These are phyloP conservation scores for Dothideomycetes sp. DNA, from an alignment of 2,329 filamentous ascomycete species.

Conservation along the genomic window DNA sequence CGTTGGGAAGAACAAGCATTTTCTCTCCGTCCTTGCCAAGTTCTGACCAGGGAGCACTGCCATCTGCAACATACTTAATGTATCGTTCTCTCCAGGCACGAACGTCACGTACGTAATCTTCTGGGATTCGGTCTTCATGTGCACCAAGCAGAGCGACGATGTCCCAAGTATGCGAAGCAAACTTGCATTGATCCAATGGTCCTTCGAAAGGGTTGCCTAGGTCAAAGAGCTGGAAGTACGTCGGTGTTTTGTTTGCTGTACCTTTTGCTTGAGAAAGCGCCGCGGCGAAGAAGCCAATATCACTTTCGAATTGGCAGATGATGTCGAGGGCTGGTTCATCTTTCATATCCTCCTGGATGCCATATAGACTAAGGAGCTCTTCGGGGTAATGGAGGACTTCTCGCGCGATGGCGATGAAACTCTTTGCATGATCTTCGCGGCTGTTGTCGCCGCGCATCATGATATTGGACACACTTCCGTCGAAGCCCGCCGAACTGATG, in stretches of 20 bases:
- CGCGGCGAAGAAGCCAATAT: slow-evolving; percentile 17
- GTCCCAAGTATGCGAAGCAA: slow-evolving; percentile 18
- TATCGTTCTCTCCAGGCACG: slow-evolving; percentile 10
- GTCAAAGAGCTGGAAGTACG: slow-evolving; percentile 16
- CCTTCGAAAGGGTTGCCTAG: slow-evolving; percentile 17
- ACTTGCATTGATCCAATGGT: slow-evolving; percentile 10
- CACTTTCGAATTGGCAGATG: slow-evolving; percentile 18
- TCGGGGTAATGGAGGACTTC: slow-evolving; percentile 42
- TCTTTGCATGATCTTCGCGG: slow-evolving; percentile 49
- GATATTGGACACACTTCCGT: slow-evolving; percentile 24
- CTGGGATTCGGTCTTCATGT: slow-evolving; percentile 12
- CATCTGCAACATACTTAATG: slow-evolving; percentile 8
- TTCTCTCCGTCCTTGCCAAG: not conserved
- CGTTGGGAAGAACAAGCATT: not conserved
- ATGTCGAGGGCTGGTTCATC: slow-evolving; percentile 14
- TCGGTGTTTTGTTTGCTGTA: slow-evolving; percentile 1
- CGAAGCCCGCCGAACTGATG: slow-evolving; percentile 20
- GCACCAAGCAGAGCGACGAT: slow-evolving; percentile 16
- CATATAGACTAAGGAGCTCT: slow-evolving; percentile 14
- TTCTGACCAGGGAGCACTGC: slow-evolving; percentile 11
- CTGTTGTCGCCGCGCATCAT: slow-evolving; percentile 37
- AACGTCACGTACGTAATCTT: slow-evolving; percentile 2
- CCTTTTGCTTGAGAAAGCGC: slow-evolving; percentile 14
- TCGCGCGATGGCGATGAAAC: slow-evolving; percentile 43
- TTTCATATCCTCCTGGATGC: slow-evolving; percentile 2